These are phyloP conservation scores for Hypoxylon crocopeplum DNA, from an alignment of 495 filamentous ascomycete genomes.

Conservation along the genomic window DNA sequence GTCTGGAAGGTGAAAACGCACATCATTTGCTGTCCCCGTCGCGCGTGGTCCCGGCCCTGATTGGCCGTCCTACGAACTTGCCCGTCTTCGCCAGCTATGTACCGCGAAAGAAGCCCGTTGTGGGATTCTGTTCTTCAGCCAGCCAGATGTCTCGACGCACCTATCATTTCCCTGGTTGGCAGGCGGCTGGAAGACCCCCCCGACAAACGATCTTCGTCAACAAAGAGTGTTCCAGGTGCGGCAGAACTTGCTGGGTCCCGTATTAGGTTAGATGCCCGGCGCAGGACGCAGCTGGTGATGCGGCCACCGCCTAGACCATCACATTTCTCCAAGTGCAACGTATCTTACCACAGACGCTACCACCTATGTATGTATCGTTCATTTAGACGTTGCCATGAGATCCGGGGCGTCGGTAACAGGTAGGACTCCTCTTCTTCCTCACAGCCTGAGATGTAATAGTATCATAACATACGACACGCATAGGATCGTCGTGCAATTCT, in stretches of 20 bases:
- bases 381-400: slow-evolving; percentile 15
- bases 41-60: slow-evolving; percentile 1
- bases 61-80: slow-evolving; percentile 24
- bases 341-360: background rate
- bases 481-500: slow-evolving; percentile 17
- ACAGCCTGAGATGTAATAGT: background rate
- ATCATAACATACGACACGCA: slow-evolving; percentile 1
- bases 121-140: slow-evolving; percentile 27
- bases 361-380: background rate
- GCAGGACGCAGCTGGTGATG: slow-evolving; percentile 26
- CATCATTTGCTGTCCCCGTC: slow-evolving; percentile 13
- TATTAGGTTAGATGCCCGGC: slow-evolving; percentile 24
- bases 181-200: slow-evolving; percentile 1
- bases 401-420: background rate
- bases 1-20: slow-evolving; percentile 24
- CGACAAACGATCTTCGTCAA: slow-evolving; percentile 8
- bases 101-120: background rate
- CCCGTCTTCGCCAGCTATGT: slow-evolving; percentile 10
- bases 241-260: slow-evolving; percentile 6
- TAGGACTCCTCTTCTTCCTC: background rate
- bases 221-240: slow-evolving; percentile 2
- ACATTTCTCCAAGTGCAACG: slow-evolving; percentile 9
- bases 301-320: slow-evolving; percentile 32
- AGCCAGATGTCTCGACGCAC: slow-evolving; percentile 13
- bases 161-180: slow-evolving; percentile 29